Conservation (phyloP, 148 eudicot genomes). For the Amaranthus palmeri region DNA sequence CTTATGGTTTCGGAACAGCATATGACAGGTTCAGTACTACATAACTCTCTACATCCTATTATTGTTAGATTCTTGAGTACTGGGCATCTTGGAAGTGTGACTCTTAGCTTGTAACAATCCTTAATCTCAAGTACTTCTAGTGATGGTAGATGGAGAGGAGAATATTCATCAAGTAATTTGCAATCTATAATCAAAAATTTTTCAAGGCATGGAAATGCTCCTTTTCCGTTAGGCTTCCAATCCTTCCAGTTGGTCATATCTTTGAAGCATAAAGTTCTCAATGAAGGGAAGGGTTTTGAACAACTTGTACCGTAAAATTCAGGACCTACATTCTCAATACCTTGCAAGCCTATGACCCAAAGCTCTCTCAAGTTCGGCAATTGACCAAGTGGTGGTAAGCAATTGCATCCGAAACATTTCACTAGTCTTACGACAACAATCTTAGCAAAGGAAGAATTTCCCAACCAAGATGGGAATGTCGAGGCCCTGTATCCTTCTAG, state of each 20-base stretch:
- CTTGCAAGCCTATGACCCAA: not conserved
- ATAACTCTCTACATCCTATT: not conserved
- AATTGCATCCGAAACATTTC: not conserved
- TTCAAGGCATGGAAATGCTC: not conserved
- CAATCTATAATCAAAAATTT: not conserved
- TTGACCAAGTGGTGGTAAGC: not conserved
- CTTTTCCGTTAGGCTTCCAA: not conserved
- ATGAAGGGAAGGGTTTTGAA: conserved; percentile 1
- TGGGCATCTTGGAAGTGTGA: not conserved
- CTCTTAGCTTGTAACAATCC: not conserved
- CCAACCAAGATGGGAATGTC: not conserved
- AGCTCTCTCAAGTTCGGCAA: not conserved
- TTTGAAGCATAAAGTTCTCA: not conserved
- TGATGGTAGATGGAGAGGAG: not conserved
- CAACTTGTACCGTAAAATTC: not conserved
- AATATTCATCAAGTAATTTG: not conserved
- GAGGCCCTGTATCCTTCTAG: not conserved
- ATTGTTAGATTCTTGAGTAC: not conserved
- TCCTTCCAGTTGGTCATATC: not conserved
- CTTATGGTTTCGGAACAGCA: not conserved
- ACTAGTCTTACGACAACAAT: not conserved
- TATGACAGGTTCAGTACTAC: not conserved
- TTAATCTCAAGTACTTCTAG: not conserved
- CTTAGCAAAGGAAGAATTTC: not conserved
- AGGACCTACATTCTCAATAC: not conserved